phyloP scores from a whole-genome alignment of 2,329 filamentous ascomycete genomes.

The Epicoccum nigrum region DNA sequence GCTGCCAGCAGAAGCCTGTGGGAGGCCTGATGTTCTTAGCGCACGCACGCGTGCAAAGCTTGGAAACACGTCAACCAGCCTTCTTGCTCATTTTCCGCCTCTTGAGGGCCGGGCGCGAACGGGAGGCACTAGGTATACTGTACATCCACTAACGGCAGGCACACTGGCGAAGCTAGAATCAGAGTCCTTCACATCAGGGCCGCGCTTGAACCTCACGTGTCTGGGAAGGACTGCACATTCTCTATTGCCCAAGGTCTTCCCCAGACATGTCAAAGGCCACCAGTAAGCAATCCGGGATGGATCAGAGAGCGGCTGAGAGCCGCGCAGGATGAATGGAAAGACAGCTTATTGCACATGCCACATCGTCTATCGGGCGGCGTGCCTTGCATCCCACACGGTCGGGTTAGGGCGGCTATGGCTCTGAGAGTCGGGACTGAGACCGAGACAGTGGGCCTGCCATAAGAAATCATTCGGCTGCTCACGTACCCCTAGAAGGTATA shows the following conservation, averaged over 20 bases:
- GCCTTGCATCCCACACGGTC: conserved; percentile 24
- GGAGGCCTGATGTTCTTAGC: conserved; percentile 36
- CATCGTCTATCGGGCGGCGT: conserved; percentile 22
- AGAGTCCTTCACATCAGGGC: no score
- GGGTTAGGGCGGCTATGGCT: conserved; percentile 26
- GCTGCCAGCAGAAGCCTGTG: conserved; percentile 29
- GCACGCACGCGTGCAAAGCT: conserved; percentile 20
- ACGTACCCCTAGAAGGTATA: no score
- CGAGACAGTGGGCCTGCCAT: conserved; percentile 9
- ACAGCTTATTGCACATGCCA: conserved; percentile 23
- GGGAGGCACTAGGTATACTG: conserved; percentile 14
- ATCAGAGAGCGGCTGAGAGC: conserved; percentile 29
- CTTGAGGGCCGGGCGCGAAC: conserved; percentile 12
- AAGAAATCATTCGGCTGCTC: conserved; percentile 8
- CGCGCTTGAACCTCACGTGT: no score
- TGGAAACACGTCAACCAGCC: conserved; percentile 37
- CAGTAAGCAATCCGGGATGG: conserved; percentile 5
- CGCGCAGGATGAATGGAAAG: conserved; percentile 20
- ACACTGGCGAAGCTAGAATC: not conserved
- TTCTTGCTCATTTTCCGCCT: conserved; percentile 25
- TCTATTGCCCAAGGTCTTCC: not conserved
- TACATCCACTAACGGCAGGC: conserved; percentile 17
- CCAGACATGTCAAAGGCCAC: not conserved
- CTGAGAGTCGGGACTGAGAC: conserved; percentile 20
- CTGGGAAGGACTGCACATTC: conserved; percentile 9